Evolutionary conservation across 1,139 yeast species (phyloP), one percentile per base, ranked within the genome.

Genomic region (Pichia sp.): DNA sequence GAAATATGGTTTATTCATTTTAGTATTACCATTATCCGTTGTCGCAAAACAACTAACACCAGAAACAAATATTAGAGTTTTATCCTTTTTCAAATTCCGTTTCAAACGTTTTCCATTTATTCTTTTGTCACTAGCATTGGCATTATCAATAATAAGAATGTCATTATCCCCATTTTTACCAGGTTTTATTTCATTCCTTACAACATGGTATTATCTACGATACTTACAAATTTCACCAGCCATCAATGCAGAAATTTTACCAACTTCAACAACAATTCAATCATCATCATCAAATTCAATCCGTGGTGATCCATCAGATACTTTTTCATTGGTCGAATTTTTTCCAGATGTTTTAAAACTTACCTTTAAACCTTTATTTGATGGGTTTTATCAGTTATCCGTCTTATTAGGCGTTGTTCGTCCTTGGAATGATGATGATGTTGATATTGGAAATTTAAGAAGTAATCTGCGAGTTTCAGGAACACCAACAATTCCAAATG

Each of bases 41-140:
- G 93, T 88, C 8, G 76, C 87, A 59, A 88, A 87, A 61, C 96
- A 89, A 61, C 68, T 86, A 52, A 78, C 85, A 25, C 96, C 96
- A 6, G 96, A 89, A 58, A 94, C 87, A 56, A 80, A 86, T 42
- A 72, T 87, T 42, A 75, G 76, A 22, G 63, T 88, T 31, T 78
- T 83, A 56, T 71, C 76, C 42, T 80, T 87, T 0, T 61, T 83
- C 44, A 78, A 80, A 52, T 71, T 82, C 48, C 73, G 95, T 50
- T 78, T 80, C 41, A 80, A 86, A 61, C 83, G 85, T 48, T 60
- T 86, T 33, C 93, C 94, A 11, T 76, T 85, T 51, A 69, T 82
- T 3, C 60, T 75, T 20, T 62, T 86, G 40, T 49, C 68, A 5
- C 31, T 66, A 0, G 69, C 77, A 32, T 51, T 74, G 0, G 8